These are phyloP conservation scores for Suillus weaverae DNA, from an alignment of 768 basidiomycete species.

Conservation along the genomic window DNA sequence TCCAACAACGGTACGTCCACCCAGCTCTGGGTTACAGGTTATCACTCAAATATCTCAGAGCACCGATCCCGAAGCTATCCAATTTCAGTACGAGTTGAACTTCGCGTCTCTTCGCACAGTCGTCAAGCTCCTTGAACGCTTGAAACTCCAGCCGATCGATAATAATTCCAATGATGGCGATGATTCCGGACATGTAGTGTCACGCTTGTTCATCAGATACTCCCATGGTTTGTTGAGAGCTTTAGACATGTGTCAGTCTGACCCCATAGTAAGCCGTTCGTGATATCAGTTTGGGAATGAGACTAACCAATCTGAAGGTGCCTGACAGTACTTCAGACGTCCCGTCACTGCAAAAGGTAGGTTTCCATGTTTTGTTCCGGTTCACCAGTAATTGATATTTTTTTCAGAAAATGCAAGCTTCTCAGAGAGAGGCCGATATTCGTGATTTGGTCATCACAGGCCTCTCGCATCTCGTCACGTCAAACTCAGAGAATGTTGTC, in stretches of 20 bases:
- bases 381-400: conserved; percentile 9
- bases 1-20: conserved; percentile 44
- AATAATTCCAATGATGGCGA: conserved; percentile 54
- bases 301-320: conserved; percentile 30
- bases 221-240: conserved; percentile 63
- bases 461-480: conserved; percentile 75
- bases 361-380: background rate
- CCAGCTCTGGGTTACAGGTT: background rate
- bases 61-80: conserved; percentile 36
- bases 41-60: conserved; percentile 27
- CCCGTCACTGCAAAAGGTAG: conserved; percentile 47
- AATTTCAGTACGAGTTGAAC: conserved; percentile 66
- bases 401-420: conserved; percentile 42
- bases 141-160: conserved; percentile 65
- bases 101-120: conserved; percentile 69
- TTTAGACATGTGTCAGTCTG: conserved; percentile 52
- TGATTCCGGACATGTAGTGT: conserved; percentile 67
- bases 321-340: conserved; percentile 53
- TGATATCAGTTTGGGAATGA: background rate
- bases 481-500: conserved; percentile 86
- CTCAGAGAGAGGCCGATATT: conserved; percentile 59
- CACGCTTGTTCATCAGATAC: conserved; percentile 80
- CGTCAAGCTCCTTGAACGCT: conserved; percentile 72
- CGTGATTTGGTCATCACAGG: conserved; percentile 79
- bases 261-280: conserved; percentile 39